phyloP scores from a whole-genome alignment of 345 rosid species.

The Arabidopsis arenosa region DNA sequence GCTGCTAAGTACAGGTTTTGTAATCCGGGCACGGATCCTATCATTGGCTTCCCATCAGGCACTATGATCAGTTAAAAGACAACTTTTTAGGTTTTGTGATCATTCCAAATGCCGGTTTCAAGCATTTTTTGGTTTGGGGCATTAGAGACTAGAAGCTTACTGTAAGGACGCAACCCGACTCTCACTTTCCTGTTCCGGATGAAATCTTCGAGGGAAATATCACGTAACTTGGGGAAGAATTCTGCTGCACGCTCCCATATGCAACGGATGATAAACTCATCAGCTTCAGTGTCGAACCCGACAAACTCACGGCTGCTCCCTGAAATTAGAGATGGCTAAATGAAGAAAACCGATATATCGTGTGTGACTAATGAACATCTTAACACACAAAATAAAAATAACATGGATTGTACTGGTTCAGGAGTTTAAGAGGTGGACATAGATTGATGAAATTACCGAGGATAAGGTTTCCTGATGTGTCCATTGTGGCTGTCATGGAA shows the following conservation, averaged over 20 bases:
- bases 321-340: conserved; percentile 39
- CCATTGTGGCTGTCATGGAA: conserved; percentile 92
- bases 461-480: conserved; percentile 69
- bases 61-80: conserved; percentile 52
- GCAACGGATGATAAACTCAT: conserved; percentile 57
- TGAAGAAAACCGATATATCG: neutral
- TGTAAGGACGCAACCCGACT: conserved; percentile 92
- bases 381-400: neutral
- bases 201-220: conserved; percentile 52
- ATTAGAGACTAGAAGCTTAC: conserved; percentile 56
- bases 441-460: conserved; percentile 52
- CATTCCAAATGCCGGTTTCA: neutral
- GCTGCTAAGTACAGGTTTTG: conserved; percentile 75
- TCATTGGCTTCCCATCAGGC: conserved; percentile 93
- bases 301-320: conserved; percentile 96
- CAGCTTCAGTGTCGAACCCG: conserved; percentile 73
- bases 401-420: neutral
- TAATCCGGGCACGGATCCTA: conserved; percentile 74
- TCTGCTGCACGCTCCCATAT: conserved; percentile 83
- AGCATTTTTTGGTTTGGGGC: conserved; percentile 2
- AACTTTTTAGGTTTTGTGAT: conserved; percentile 1
- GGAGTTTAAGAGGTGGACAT: conserved; percentile 1
- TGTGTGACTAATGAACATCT: neutral
- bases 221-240: conserved; percentile 77
- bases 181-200: conserved; percentile 70